These are phyloP conservation scores for Cercospora sojina DNA, from an alignment of 2,329 filamentous ascomycete genomes.

Conservation along the genomic window DNA sequence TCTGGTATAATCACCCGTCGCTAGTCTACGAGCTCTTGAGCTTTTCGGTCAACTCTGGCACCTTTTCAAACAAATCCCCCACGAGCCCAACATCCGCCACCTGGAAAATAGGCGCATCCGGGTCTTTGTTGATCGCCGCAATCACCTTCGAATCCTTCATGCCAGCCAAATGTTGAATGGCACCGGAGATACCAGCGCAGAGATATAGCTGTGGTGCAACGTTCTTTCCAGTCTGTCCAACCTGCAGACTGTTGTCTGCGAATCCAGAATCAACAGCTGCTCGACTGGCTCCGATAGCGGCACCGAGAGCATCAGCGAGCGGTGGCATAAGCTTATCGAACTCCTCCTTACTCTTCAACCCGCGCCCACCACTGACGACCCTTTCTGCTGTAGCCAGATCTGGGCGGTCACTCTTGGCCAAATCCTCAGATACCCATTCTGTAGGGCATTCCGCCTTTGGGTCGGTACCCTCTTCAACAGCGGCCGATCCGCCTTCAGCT, in stretches of 20 bases:
- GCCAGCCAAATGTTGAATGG: slow-evolving; percentile 95
- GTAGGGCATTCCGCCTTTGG: slow-evolving; percentile 70
- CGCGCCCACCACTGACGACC: slow-evolving; percentile 91
- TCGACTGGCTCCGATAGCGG: slow-evolving; percentile 92
- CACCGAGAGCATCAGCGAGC: slow-evolving; percentile 85
- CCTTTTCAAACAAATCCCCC: slow-evolving; percentile 91
- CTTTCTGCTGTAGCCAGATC: slow-evolving; percentile 85
- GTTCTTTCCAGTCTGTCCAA: slow-evolving; percentile 98
- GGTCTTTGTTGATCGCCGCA: slow-evolving; percentile 96
- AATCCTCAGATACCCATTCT: slow-evolving; percentile 91
- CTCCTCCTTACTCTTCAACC: slow-evolving; percentile 95
- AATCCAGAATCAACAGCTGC: slow-evolving; percentile 97
- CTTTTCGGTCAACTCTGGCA: slow-evolving; percentile 95
- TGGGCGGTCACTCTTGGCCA: slow-evolving; percentile 89
- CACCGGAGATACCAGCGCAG: slow-evolving; percentile 92
- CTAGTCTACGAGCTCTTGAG: slow-evolving; percentile 56
- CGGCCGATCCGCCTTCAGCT: slow-evolving; percentile 68
- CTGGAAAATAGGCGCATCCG: slow-evolving; percentile 97
- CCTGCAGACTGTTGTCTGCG: slow-evolving; percentile 96
- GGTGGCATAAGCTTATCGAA: slow-evolving; percentile 92
- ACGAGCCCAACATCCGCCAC: slow-evolving; percentile 94
- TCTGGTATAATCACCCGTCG: neutral
- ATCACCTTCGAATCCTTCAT: slow-evolving; percentile 99
- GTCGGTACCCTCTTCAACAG: slow-evolving; percentile 78
- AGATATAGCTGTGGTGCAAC: slow-evolving; percentile 95